A percentile compares a stretch with the other conserved stretches of the same genome.
Conservation (phyloP, 2,329 filamentous ascomycete genomes). For the Huntiella decipiens region DNA sequence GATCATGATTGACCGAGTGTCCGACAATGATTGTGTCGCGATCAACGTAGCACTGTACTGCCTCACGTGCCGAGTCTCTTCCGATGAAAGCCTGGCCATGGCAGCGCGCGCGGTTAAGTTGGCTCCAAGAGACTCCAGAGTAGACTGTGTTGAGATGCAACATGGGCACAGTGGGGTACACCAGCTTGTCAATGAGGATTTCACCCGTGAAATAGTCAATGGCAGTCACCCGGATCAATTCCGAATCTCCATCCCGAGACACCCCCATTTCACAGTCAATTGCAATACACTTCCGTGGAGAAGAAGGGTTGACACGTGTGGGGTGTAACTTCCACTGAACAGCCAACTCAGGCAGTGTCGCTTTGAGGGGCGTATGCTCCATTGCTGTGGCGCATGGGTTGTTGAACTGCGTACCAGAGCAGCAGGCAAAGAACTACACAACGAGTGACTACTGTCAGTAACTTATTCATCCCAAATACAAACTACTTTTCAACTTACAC, state of each 20-base stretch:
- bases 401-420: slow-evolving; percentile 13
- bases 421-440: slow-evolving; percentile 17
- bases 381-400: slow-evolving; percentile 15
- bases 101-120: slow-evolving; percentile 21
- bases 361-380: slow-evolving; percentile 13
- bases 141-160: slow-evolving; percentile 29
- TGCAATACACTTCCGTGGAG: slow-evolving; percentile 19
- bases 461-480: background rate
- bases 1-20: slow-evolving; percentile 25
- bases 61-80: slow-evolving; percentile 21
- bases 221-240: slow-evolving; percentile 32
- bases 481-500: slow-evolving; percentile 13
- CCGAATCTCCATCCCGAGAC: slow-evolving; percentile 23
- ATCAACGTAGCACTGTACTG: slow-evolving; percentile 25
- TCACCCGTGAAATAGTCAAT: slow-evolving; percentile 32
- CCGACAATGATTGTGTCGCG: slow-evolving; percentile 29
- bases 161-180: slow-evolving; percentile 28
- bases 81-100: slow-evolving; percentile 22
- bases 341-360: slow-evolving; percentile 14
- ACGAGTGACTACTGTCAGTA: slow-evolving; percentile 12
- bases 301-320: slow-evolving; percentile 12
- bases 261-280: slow-evolving; percentile 39
- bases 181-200: slow-evolving; percentile 30
- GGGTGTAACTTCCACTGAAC: slow-evolving; percentile 15
- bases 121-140: slow-evolving; percentile 26